Conservation (phyloP, 345 rosid genomes). For the Citrus inodora region DNA sequence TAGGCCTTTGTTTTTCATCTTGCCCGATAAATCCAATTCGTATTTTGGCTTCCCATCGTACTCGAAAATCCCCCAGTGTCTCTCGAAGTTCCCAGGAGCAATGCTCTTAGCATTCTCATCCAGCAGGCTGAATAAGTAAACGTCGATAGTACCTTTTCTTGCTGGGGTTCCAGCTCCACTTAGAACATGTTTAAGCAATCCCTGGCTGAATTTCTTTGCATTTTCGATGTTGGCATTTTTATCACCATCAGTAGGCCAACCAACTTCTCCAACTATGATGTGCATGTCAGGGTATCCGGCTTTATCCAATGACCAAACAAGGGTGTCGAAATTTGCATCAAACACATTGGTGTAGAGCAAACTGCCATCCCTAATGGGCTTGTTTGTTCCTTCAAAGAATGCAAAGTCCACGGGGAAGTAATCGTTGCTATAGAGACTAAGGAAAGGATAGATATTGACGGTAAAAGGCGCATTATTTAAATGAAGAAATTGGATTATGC, state of each 20-base stretch:
- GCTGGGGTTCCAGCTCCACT: constrained; percentile 68
- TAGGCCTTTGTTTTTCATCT: constrained; percentile 30
- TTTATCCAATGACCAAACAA: constrained; percentile 51
- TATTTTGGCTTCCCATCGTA: constrained; percentile 68
- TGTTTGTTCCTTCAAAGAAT: constrained; percentile 55
- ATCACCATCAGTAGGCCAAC: constrained; percentile 86
- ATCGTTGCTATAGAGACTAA: constrained; percentile 62
- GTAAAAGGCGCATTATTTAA: constrained; percentile 58
- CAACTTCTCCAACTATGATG: constrained; percentile 70
- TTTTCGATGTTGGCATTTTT: constrained; percentile 41
- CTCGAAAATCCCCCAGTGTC: constrained; percentile 74
- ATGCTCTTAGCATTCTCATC: constrained; percentile 69
- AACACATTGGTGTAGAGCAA: constrained; percentile 59
- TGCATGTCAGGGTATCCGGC: constrained; percentile 62
- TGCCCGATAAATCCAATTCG: constrained; percentile 49
- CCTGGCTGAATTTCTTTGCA: constrained; percentile 67
- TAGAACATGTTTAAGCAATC: constrained; percentile 45
- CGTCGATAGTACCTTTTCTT: constrained; percentile 44
- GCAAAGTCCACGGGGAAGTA: constrained; percentile 69
- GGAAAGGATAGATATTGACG: constrained; percentile 78
- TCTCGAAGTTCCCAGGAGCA: constrained; percentile 63
- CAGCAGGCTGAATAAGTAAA: constrained; percentile 60
- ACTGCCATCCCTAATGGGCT: constrained; percentile 56
- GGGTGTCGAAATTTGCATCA: constrained; percentile 75
- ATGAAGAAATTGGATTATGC: constrained; percentile 54